phyloP scores from a whole-genome alignment of 2,329 filamentous ascomycete species.

The Diaporthe ilicicola region DNA sequence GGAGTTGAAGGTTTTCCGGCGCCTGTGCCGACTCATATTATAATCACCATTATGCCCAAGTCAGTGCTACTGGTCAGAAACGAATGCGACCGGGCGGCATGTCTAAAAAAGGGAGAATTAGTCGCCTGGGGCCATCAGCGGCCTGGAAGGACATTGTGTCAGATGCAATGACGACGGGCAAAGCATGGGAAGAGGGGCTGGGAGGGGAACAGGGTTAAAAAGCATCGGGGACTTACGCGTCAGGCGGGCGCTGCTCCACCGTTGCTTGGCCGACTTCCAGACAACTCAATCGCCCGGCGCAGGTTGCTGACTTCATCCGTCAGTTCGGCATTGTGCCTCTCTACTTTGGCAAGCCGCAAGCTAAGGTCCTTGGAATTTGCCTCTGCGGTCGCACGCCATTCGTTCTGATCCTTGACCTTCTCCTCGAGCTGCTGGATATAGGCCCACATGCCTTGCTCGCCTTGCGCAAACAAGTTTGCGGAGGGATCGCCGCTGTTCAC shows the following conservation, averaged over 20 bases:
- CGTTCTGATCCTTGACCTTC: conserved; percentile 55
- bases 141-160: no score
- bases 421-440: conserved; percentile 78
- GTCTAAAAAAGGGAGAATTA: background rate
- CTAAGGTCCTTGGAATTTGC: conserved; percentile 16
- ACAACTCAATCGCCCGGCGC: conserved; percentile 11
- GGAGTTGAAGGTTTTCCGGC: no score
- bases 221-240: background rate
- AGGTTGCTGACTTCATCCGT: conserved; percentile 16
- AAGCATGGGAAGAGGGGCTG: no score
- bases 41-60: background rate
- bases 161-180: background rate
- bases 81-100: background rate
- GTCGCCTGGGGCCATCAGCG: background rate
- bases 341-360: conserved; percentile 21
- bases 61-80: background rate
- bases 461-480: conserved; percentile 72
- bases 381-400: conserved; percentile 41
- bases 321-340: conserved; percentile 19
- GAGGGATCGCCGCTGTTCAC: conserved; percentile 63
- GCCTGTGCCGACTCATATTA: background rate
- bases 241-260: conserved; percentile 4
- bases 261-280: background rate
- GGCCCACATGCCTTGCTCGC: conserved; percentile 72
- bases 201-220: background rate